Evolutionary conservation across 306 rosid genomes (phyloP).

Genomic region (Begonia fuchsioides): DNA sequence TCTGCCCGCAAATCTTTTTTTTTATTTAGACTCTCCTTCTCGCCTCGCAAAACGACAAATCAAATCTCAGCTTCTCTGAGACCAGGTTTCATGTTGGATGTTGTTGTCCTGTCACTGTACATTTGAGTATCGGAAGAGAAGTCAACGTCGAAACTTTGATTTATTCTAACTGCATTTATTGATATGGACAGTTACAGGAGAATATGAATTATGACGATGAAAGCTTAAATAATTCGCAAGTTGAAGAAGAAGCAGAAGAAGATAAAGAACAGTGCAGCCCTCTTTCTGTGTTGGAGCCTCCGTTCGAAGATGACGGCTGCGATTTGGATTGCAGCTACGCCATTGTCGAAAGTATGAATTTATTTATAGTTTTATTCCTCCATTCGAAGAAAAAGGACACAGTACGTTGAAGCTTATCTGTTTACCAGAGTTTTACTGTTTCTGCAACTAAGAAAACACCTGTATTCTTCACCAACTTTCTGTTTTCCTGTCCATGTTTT

Average conservation of each 20-base stretch:
- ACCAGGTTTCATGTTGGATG: not conserved
- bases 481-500: too few species aligned
- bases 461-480: too few species aligned
- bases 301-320: constrained; percentile 51
- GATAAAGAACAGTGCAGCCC: constrained; percentile 95
- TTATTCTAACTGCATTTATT: not conserved
- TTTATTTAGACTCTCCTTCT: not conserved
- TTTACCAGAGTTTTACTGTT: too few species aligned
- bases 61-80: too few species aligned
- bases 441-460: too few species aligned
- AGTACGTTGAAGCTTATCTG: too few species aligned
- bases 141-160: too few species aligned
- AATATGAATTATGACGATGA: constrained; percentile 11
- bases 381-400: too few species aligned
- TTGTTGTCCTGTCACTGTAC: not conserved
- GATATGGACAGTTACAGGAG: constrained; percentile 13
- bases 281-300: constrained; percentile 90
- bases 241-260: constrained; percentile 42
- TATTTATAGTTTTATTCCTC: not conserved
- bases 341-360: constrained; percentile 70
- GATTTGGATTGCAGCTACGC: constrained; percentile 69
- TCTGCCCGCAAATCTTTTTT: constrained; percentile 8
- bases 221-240: constrained; percentile 27
- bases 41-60: too few species aligned
- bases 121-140: not conserved